These are phyloP conservation scores for Metschnikowia lachancei DNA, from an alignment of 805 yeast species.

Conservation along the genomic window DNA sequence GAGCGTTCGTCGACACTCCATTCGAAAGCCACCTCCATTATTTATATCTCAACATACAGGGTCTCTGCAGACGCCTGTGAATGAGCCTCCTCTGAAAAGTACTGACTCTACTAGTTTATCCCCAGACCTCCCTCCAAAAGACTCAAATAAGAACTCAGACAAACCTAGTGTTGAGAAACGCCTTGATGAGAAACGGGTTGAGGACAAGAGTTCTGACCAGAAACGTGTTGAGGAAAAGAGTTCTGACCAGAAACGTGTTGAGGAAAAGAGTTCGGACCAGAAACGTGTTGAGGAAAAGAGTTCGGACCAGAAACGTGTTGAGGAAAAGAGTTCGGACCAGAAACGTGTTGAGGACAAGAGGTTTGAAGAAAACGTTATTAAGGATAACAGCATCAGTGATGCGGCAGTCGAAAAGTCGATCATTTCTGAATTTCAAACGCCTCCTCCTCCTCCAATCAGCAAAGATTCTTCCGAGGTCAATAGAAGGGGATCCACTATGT, in stretches of 20 bases:
- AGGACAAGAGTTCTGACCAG: too few relatives aligned
- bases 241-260: too few relatives aligned
- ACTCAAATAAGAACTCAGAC: background rate
- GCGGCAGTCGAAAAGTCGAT: background rate
- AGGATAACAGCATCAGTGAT: background rate
- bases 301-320: background rate
- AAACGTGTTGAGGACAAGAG: background rate
- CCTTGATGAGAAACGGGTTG: too few relatives aligned
- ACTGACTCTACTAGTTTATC: background rate
- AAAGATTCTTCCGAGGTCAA: constrained; percentile 14
- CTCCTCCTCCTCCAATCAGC: constrained; percentile 1
- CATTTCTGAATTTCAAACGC: background rate
- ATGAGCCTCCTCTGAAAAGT: background rate
- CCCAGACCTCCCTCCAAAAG: background rate
- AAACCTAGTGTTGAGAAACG: background rate
- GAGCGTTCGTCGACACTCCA: constrained; percentile 21
- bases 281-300: too few relatives aligned
- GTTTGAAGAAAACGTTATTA: background rate
- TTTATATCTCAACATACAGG: background rate
- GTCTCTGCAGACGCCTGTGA: background rate
- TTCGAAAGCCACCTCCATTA: constrained; percentile 36
- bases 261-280: too few relatives aligned
- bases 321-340: too few relatives aligned
- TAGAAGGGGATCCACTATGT: constrained; percentile 35
- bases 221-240: too few relatives aligned